Evolutionary conservation across 1,139 yeast species (phyloP).

Genomic region (Hemisphaericaspora subhashii): DNA sequence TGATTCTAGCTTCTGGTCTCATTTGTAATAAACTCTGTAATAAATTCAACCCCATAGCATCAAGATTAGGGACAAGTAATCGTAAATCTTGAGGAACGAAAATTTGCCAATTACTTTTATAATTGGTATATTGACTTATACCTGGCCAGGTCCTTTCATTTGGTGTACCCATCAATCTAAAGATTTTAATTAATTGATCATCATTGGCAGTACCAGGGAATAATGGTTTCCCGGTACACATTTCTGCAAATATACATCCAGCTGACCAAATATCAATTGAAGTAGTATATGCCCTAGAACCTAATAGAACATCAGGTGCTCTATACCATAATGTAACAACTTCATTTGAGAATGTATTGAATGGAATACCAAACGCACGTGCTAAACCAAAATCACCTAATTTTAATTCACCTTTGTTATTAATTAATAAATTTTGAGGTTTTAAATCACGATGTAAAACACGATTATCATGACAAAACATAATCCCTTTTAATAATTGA

Average conservation of each 20-base stretch:
- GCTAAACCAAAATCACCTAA: slow-evolving; percentile 98
- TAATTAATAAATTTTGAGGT: slow-evolving; percentile 92
- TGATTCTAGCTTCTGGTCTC: slow-evolving; percentile 88
- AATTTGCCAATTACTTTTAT: slow-evolving; percentile 73
- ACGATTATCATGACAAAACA: slow-evolving; percentile 93
- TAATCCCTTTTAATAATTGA: slow-evolving; percentile 89
- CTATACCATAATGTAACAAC: slow-evolving; percentile 98
- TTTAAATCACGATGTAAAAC: slow-evolving; percentile 94
- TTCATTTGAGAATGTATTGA: slow-evolving; percentile 95
- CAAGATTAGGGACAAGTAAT: slow-evolving; percentile 72
- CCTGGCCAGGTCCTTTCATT: slow-evolving; percentile 95
- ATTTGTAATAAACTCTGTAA: slow-evolving; percentile 77
- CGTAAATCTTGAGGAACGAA: slow-evolving; percentile 85
- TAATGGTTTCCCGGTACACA: slow-evolving; percentile 93
- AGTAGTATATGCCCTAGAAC: slow-evolving; percentile 96
- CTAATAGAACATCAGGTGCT: slow-evolving; percentile 92
- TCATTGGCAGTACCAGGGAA: slow-evolving; percentile 98
- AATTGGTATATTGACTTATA: slow-evolving; percentile 81
- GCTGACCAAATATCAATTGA: slow-evolving; percentile 99
- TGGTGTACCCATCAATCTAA: slow-evolving; percentile 92
- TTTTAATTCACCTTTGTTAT: slow-evolving; percentile 92
- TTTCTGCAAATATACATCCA: slow-evolving; percentile 97
- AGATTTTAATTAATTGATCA: slow-evolving; percentile 94
- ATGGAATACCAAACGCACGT: slow-evolving; percentile 94
- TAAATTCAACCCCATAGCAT: slow-evolving; percentile 77